phyloP scores from a whole-genome alignment of 768 basidiomycete species.

The Melanogaster broomeanus region DNA sequence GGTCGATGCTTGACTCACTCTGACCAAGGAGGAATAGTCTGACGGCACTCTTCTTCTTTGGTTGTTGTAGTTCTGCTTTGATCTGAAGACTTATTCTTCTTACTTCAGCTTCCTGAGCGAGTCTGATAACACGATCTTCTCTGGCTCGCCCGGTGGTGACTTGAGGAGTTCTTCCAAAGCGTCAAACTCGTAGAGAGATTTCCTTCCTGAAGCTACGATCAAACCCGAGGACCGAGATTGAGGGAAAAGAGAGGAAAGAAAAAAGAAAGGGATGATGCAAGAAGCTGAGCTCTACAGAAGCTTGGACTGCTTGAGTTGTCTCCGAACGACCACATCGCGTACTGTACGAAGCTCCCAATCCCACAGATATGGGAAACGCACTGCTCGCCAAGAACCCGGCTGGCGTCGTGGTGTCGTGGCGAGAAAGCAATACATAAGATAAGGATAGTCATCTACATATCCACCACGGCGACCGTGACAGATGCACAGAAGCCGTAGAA shows the following conservation, averaged over 20 bases:
- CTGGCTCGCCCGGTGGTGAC: slow-evolving; percentile 69
- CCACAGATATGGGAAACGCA: too few relatives aligned
- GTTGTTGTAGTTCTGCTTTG: slow-evolving; percentile 60
- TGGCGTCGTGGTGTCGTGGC: too few relatives aligned
- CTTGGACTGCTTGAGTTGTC: slow-evolving; percentile 73
- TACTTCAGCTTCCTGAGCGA: slow-evolving; percentile 67
- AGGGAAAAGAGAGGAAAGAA: too few relatives aligned
- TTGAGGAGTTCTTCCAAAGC: slow-evolving; percentile 65
- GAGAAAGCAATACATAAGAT: slow-evolving; percentile 5
- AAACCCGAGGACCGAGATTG: too few relatives aligned
- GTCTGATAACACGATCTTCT: slow-evolving; percentile 54
- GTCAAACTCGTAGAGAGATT: slow-evolving; percentile 38
- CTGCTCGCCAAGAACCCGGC: too few relatives aligned
- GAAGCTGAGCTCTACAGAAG: slow-evolving; percentile 55
- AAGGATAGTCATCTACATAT: too few relatives aligned
- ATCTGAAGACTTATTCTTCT: slow-evolving; percentile 64
- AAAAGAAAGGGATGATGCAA: background rate
- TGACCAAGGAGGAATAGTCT: slow-evolving; percentile 76
- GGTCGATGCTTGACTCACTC: slow-evolving; percentile 79
- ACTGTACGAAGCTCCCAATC: too few relatives aligned
- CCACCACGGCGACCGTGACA: slow-evolving; percentile 55
- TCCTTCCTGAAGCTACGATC: too few relatives aligned
- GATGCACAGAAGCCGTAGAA: slow-evolving; percentile 81
- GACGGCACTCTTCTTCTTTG: slow-evolving; percentile 65
- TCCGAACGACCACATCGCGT: slow-evolving; percentile 84